A percentile compares a stretch with the other conserved stretches of the same genome.
phyloP scores from a whole-genome alignment of 495 filamentous ascomycete genomes.

The Penicillium goetzii region DNA sequence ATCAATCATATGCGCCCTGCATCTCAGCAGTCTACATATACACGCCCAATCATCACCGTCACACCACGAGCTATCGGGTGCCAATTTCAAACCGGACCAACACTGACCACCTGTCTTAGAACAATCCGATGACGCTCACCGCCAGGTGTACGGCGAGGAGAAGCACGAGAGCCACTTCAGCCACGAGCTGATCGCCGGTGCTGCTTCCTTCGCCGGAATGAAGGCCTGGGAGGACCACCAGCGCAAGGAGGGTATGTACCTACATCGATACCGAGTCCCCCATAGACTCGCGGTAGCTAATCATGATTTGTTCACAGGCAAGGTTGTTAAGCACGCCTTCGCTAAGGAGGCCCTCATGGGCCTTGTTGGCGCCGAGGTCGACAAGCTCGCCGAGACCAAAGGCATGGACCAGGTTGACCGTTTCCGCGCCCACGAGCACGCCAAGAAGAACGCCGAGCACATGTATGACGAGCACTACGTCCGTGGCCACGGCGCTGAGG shows the following conservation, averaged over 20 bases:
- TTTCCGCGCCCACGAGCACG: conserved; percentile 67
- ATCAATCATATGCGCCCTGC: not conserved
- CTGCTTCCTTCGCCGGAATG: conserved; percentile 78
- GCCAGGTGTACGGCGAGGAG: conserved; percentile 59
- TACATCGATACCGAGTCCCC: not conserved
- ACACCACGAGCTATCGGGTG: not conserved
- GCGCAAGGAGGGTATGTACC: conserved; percentile 64
- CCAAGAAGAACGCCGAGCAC: conserved; percentile 64
- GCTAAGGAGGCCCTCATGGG: conserved; percentile 79
- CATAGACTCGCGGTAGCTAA: not conserved
- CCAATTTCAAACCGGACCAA: conserved; percentile 13
- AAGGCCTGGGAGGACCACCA: conserved; percentile 79
- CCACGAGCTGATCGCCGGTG: conserved; percentile 76
- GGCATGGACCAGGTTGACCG: conserved; percentile 70
- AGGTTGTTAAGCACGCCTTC: conserved; percentile 68
- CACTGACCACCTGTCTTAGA: conserved; percentile 27
- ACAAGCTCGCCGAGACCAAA: conserved; percentile 81
- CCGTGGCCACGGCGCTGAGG: conserved; percentile 40
- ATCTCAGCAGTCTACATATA: not conserved
- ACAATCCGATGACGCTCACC: conserved; percentile 59
- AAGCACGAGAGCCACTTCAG: conserved; percentile 65
- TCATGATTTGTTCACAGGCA: conserved; percentile 50
- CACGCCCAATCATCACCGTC: not conserved
- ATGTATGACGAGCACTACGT: conserved; percentile 67
- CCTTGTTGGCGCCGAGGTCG: conserved; percentile 72